Evolutionary conservation across 73 alveolate genomes (phyloP).

Genomic region (Tetrahymena malaccensis): DNA sequence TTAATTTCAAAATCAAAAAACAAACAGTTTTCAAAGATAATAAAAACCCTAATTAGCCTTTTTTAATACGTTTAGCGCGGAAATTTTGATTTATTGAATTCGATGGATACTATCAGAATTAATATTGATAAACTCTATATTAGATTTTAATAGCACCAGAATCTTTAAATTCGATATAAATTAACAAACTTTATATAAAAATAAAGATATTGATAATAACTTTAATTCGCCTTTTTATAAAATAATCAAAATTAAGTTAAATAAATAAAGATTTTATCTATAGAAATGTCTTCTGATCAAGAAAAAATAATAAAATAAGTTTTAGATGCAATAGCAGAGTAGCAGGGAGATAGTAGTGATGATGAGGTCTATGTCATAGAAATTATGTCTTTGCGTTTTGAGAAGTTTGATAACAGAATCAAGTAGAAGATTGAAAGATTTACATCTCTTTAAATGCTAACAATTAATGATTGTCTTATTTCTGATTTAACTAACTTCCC

Average conservation of each 20-base stretch:
- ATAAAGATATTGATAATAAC: too few species aligned
- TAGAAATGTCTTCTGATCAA: background rate
- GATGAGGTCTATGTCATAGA: background rate
- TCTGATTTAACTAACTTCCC: background rate
- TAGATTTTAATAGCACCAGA: background rate
- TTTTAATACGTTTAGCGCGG: background rate
- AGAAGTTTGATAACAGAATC: background rate
- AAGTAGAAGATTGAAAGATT: background rate
- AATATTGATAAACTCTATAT: background rate
- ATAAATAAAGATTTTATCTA: background rate
- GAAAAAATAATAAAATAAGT: background rate
- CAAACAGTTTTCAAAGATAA: too few species aligned
- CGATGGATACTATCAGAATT: background rate
- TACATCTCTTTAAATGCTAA: background rate
- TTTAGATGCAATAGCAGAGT: background rate
- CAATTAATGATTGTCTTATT: background rate
- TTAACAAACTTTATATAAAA: too few species aligned
- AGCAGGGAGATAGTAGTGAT: background rate
- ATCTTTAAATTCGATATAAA: background rate
- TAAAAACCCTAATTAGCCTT: too few species aligned
- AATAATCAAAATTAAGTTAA: background rate
- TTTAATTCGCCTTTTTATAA: too few species aligned
- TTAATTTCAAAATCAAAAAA: too few species aligned
- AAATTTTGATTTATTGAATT: background rate
- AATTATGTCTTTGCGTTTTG: background rate